These are phyloP conservation scores for Nicotiana otophora DNA, from an alignment of 257 asterid genomes.

Conservation along the genomic window DNA sequence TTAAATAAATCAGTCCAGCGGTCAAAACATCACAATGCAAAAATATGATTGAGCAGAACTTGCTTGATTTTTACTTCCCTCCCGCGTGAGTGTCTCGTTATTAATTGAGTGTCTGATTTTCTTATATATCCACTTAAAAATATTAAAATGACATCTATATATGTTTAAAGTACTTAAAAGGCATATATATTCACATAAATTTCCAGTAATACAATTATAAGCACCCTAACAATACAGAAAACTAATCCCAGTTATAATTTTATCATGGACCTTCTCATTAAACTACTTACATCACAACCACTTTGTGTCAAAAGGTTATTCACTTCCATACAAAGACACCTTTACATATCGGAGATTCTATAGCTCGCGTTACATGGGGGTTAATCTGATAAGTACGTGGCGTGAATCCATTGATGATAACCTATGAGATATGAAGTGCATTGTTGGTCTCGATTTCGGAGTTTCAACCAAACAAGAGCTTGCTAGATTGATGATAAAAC, in stretches of 20 bases:
- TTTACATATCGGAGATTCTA: background rate
- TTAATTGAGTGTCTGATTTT: too few species aligned
- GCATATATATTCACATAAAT: too few species aligned
- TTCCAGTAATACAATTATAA: background rate
- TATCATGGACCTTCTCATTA: background rate
- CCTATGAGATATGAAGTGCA: background rate
- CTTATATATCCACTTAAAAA: background rate
- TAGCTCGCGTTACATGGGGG: background rate
- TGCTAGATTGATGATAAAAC: background rate
- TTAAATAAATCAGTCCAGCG: background rate
- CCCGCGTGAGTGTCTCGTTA: too few species aligned
- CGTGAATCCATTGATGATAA: background rate
- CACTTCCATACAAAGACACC: background rate
- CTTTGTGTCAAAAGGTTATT: background rate
- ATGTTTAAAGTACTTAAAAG: too few species aligned
- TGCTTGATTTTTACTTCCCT: background rate
- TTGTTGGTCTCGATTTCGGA: background rate
- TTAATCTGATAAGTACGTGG: background rate
- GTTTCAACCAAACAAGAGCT: background rate
- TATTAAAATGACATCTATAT: too few species aligned
- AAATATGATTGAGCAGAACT: background rate
- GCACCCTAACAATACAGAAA: background rate
- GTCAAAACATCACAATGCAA: background rate
- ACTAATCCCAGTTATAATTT: background rate
- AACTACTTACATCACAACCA: background rate